Evolutionary conservation across 768 basidiomycete genomes (phyloP).

Genomic region (Calocera cornea): DNA sequence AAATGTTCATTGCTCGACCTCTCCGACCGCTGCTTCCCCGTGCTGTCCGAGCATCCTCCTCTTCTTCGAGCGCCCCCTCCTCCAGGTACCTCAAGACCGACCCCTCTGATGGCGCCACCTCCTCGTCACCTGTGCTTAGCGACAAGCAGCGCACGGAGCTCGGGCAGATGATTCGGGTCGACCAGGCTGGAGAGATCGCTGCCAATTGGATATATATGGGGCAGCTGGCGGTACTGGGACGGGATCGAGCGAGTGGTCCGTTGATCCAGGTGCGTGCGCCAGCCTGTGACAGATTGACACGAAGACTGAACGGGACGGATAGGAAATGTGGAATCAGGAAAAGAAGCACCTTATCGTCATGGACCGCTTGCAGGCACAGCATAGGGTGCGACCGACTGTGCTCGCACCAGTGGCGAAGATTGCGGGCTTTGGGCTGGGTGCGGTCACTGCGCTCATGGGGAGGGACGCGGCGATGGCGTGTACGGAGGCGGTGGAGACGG

Average conservation of each 20-base stretch:
- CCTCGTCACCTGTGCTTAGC: not conserved
- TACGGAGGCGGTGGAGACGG: conserved; percentile 94
- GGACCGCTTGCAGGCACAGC: conserved; percentile 72
- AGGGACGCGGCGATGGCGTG: conserved; percentile 96
- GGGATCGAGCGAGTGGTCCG: conserved; percentile 40
- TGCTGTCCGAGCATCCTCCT: not conserved
- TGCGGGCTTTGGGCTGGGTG: conserved; percentile 77
- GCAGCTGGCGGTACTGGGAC: conserved; percentile 60
- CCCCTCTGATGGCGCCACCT: conserved; percentile 1
- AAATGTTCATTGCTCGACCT: not conserved
- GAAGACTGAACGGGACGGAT: not conserved
- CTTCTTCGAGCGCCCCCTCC: conserved; percentile 8
- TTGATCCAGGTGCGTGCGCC: conserved; percentile 51
- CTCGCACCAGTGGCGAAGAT: conserved; percentile 75
- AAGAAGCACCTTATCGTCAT: conserved; percentile 80
- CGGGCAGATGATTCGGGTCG: conserved; percentile 52
- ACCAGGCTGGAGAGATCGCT: conserved; percentile 90
- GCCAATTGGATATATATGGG: conserved; percentile 94
- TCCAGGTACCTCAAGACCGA: conserved; percentile 10
- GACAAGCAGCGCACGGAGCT: conserved; percentile 18
- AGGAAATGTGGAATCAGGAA: conserved; percentile 98
- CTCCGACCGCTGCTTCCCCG: not conserved
- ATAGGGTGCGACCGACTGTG: conserved; percentile 68
- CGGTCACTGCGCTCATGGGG: conserved; percentile 72
- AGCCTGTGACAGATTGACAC: conserved; percentile 6